These are phyloP conservation scores for Leishmania lainsoni DNA, from an alignment of 208 protist genomes.

Conservation along the genomic window DNA sequence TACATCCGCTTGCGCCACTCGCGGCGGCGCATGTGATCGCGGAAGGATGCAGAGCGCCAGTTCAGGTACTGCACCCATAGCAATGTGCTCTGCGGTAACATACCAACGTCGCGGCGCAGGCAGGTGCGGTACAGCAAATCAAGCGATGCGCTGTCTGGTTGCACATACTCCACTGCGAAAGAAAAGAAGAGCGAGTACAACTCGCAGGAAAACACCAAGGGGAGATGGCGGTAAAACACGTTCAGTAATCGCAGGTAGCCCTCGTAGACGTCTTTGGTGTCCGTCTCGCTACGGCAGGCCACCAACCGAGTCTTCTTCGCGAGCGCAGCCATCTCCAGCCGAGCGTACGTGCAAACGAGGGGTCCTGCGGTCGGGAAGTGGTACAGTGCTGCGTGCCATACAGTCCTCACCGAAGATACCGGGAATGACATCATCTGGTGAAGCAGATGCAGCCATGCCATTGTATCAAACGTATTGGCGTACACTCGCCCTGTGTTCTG, in stretches of 20 bases:
- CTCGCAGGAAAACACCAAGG: conserved; percentile 62
- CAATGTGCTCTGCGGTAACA: conserved; percentile 67
- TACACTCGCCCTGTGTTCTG: conserved; percentile 49
- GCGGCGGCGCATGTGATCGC: conserved; percentile 39
- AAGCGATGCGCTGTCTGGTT: conserved; percentile 55
- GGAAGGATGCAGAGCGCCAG: conserved; percentile 56
- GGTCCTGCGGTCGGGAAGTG: conserved; percentile 72
- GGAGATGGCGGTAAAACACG: conserved; percentile 83
- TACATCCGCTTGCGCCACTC: conserved; percentile 77
- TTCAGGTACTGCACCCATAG: conserved; percentile 76
- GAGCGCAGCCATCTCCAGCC: conserved; percentile 62
- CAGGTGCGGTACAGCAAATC: conserved; percentile 64
- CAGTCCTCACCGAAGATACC: conserved; percentile 55
- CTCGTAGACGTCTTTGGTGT: conserved; percentile 60
- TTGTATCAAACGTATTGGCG: conserved; percentile 55
- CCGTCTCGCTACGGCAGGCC: conserved; percentile 60
- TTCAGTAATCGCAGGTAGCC: conserved; percentile 76
- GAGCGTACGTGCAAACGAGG: conserved; percentile 58
- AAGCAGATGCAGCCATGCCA: conserved; percentile 72
- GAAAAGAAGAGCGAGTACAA: conserved; percentile 80
- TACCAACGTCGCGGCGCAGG: conserved; percentile 71
- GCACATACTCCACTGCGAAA: conserved; percentile 64
- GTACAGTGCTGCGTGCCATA: conserved; percentile 76
- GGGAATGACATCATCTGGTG: conserved; percentile 66
- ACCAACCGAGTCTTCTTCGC: conserved; percentile 39